Percentiles rank a stretch among this genome's conserved stretches.
Conservation (phyloP, 169 alveolate species). For the Perkinsus olseni region DNA sequence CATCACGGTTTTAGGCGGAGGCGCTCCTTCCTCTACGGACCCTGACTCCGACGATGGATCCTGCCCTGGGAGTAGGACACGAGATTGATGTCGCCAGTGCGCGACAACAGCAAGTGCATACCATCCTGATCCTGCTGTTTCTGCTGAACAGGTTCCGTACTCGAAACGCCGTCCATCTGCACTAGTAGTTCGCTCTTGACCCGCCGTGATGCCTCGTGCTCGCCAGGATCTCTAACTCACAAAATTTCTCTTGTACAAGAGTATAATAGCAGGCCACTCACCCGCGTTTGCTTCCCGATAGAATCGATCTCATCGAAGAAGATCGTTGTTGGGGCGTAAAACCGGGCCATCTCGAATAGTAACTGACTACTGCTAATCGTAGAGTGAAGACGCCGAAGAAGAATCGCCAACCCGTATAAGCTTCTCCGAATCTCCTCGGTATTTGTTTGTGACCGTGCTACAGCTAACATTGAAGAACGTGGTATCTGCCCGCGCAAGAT, state of each 20-base stretch:
- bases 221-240: constrained; percentile 54
- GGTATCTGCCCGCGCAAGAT: background rate
- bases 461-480: constrained; percentile 68
- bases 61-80: background rate
- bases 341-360: constrained; percentile 77
- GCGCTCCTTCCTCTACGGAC: background rate
- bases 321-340: constrained; percentile 73
- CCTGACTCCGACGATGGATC: background rate
- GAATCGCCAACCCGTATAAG: constrained; percentile 38
- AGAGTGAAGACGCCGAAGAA: constrained; percentile 1
- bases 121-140: background rate
- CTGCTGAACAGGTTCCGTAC: background rate
- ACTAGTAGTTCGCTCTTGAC: constrained; percentile 78
- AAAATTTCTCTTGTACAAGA: no score
- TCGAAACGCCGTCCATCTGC: constrained; percentile 72
- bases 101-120: background rate
- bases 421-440: constrained; percentile 78
- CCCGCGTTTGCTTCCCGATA: constrained; percentile 37
- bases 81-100: background rate
- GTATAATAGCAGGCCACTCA: background rate
- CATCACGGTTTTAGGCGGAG: background rate
- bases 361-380: background rate
- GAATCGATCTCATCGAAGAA: constrained; percentile 78
- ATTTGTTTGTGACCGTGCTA: constrained; percentile 64
- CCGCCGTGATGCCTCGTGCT: constrained; percentile 76